Evolutionary conservation across 208 protist genomes (phyloP).

Genomic region (Trypanosoma congolense): DNA sequence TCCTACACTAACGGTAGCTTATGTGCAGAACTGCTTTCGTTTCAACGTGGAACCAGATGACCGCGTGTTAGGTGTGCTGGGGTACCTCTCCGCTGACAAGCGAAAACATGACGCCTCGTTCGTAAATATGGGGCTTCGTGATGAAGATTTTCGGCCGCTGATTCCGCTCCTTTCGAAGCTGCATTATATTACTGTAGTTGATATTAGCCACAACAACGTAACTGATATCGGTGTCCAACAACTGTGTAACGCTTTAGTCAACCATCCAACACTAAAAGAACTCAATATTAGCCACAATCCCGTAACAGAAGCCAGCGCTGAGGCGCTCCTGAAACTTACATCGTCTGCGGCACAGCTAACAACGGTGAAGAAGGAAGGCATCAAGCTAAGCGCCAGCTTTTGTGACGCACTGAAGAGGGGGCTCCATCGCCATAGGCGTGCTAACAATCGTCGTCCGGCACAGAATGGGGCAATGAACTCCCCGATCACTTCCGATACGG

Average conservation of each 20-base stretch:
- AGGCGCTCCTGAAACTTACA: constrained; percentile 33
- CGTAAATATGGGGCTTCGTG: constrained; percentile 3
- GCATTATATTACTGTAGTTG: neutral
- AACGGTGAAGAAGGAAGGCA: constrained; percentile 29
- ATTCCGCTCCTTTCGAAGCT: neutral
- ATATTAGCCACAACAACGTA: constrained; percentile 15
- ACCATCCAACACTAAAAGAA: constrained; percentile 42
- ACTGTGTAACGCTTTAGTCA: constrained; percentile 34
- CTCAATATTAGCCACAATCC: constrained; percentile 56
- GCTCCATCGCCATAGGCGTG: too few relatives aligned
- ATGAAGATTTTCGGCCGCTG: neutral
- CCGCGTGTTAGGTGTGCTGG: constrained; percentile 30
- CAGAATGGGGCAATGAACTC: too few relatives aligned
- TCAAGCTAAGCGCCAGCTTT: constrained; percentile 25
- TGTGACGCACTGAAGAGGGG: constrained; percentile 6
- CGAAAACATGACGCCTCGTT: constrained; percentile 28
- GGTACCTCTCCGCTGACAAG: constrained; percentile 5
- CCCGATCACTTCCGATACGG: neutral
- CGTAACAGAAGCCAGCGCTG: constrained; percentile 33
- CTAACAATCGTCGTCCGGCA: too few relatives aligned
- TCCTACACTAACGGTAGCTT: constrained; percentile 43
- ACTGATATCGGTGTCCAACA: constrained; percentile 36
- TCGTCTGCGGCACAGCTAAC: constrained; percentile 30
- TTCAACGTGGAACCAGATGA: constrained; percentile 37
- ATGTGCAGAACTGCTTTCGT: constrained; percentile 52